phyloP scores from a whole-genome alignment of 2,329 filamentous ascomycete genomes.

The Penicillium sp. region DNA sequence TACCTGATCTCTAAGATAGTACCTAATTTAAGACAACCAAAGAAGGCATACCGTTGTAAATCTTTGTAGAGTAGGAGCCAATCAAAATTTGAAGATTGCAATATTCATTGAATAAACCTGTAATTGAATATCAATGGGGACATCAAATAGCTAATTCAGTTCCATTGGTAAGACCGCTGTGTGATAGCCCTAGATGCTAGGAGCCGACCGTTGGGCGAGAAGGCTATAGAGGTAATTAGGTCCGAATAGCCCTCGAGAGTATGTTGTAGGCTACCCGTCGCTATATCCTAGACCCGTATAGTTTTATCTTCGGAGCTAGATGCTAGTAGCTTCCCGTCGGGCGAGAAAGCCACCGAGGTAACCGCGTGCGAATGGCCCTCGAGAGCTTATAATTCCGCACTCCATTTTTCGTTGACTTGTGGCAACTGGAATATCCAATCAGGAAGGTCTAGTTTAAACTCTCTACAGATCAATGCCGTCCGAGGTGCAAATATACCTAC shows the following conservation, averaged over 20 bases:
- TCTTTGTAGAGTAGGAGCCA: no score
- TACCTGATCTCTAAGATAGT: no score
- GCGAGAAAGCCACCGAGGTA: background rate
- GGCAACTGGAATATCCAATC: background rate
- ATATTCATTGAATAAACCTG: no score
- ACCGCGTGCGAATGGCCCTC: background rate
- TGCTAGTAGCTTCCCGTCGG: constrained; percentile 1
- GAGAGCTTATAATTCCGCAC: background rate
- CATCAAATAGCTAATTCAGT: no score
- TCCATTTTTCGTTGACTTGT: background rate
- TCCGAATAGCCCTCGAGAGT: background rate
- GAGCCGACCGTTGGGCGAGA: background rate
- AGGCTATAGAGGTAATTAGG: background rate
- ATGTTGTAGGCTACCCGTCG: background rate
- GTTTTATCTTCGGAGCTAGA: constrained; percentile 1
- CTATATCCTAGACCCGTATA: background rate
- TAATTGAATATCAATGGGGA: no score
- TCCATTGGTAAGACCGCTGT: no score
- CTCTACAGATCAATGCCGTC: background rate
- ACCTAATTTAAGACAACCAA: no score
- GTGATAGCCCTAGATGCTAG: background rate
- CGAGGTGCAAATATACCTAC: constrained; percentile 26
- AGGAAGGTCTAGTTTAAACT: background rate
- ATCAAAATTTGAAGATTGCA: no score
- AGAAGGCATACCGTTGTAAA: no score